Base-by-base conservation (phyloP, 495 filamentous ascomycete species). In the Rusavskia elegans region DNA sequence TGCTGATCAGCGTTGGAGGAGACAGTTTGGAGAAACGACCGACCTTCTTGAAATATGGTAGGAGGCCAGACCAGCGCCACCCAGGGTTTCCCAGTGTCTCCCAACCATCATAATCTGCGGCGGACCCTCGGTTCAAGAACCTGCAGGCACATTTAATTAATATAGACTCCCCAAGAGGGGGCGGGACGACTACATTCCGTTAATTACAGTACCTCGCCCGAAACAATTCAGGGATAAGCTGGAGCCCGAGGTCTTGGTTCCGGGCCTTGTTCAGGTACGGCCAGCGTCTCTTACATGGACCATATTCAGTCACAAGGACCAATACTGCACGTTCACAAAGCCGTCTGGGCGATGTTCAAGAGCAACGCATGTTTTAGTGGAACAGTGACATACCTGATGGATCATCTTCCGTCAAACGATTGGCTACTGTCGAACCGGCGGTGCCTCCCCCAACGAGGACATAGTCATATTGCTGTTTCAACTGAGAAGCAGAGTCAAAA, bases 361-460 rank as follows among this genome's bases (percentile, higher is more conserved):
- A 27, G 25, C 25, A 27, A 6, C 4, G 25, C 25, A 0, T 27
- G 25, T 27, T 6, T 51, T 5, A 40, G 5, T 9, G 14, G 13
- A 14, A 5, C 20, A 6, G 27, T 13, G 20, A 16, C 27, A 14
- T 23, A 23, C 27, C 27, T 30, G 5, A 48, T 20, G 27, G 44
- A 30, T 29, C 29, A 29, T 30, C 30, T 54, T 75, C 67, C 7
- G 68, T 72, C 23, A 78, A 59, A 20, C 71, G 61, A 42, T 69
- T 65, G 2, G 74, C 75, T 25, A 78, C 58, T 2, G 67, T 70
- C 17, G 77, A 59, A 4, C 73, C 72, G 35, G 66, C 65, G 16
- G 69, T 68, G 1, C 74, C 75, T 6, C 64, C 74, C 0, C 73
- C 65, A 35, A 68, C 48, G 8, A 61, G 61, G 23, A 70, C 60